Evolutionary conservation across 371 early-diverging fungal genomes (phyloP), one percentile per base, ranked within the genome.

Genomic region (Phascolomyces articulosus): DNA sequence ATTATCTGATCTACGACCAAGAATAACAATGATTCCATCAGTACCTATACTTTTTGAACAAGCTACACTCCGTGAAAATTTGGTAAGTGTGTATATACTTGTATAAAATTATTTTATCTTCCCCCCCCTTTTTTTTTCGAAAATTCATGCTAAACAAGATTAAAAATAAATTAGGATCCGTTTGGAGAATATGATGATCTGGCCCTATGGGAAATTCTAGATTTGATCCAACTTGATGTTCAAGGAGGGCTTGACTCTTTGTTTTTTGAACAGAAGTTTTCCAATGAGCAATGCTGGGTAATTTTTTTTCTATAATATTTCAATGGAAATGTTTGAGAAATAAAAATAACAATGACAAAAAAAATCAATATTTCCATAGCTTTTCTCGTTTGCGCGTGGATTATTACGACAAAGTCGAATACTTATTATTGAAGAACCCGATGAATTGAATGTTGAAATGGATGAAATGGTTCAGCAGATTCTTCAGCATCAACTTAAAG

Each of bases 1-100:
- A 2, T 77, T 97, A 13, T 78, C 79, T 59, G 93, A 94, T 69
- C 74, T 97, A 65, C 78, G 80, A 62, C 88, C 90, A 26, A 83
- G 87, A 27, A 76, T 92, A 26, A 87, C 93, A 0, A 95, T 98
- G 61, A 95, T 98, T 13, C 21, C 23, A 68, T 96, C 99, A 23
- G 98, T 98, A 77, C 97, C 97, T 55, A 95, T 96, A 13, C 91
- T 95, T 23, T 73, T 98, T 28, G 96, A 96, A 80, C 84, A 88
- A n/a, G 96, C 95, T 29, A 85, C 87, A 13, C 79, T 90, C 2
- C 75, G 91, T 44, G 83, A 80, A 18, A 90, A 91, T 55, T 60
- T 83, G 62, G 68, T 62, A 67, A 61, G 64, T 62, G 0, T n/a
- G n/a, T n/a, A n/a, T n/a, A 44, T 28, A 23, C 20, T 23, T 3